Evolutionary conservation across 139 green algal species (phyloP).

Genomic region (Chlamydomonas schloesseri): DNA sequence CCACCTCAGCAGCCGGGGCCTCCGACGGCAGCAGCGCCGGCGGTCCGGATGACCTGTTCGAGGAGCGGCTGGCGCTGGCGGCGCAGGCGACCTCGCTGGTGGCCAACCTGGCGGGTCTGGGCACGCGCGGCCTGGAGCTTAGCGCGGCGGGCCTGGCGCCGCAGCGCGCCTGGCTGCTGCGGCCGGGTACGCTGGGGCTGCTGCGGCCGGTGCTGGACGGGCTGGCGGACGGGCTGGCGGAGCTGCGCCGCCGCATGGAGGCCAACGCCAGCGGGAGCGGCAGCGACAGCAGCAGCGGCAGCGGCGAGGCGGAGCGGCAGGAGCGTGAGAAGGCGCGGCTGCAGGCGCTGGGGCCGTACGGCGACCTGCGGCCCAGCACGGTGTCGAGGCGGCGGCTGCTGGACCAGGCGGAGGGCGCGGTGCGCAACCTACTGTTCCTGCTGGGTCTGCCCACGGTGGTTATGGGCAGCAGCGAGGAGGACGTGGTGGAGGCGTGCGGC

Average conservation of each 20-base stretch:
- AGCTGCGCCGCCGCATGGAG: constrained; percentile 28
- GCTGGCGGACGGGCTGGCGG: constrained; percentile 4
- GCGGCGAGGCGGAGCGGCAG: background rate
- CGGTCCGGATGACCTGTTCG: background rate
- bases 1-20: background rate
- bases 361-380: background rate
- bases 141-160: constrained; percentile 19
- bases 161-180: constrained; percentile 34
- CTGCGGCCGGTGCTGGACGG: constrained; percentile 3
- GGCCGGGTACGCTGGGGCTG: background rate
- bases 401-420: constrained; percentile 23
- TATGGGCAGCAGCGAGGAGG: constrained; percentile 38
- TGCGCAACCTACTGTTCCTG: constrained; percentile 21
- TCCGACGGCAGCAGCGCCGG: background rate
- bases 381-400: background rate
- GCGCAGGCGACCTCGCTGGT: background rate
- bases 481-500: constrained; percentile 40
- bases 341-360: background rate
- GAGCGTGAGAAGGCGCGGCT: background rate
- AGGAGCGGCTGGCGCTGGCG: constrained; percentile 16
- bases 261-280: background rate
- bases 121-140: constrained; percentile 6
- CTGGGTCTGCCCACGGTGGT: constrained; percentile 36
- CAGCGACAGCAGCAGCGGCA: background rate
- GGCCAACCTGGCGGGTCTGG: constrained; percentile 29